Evolutionary conservation across 2,329 filamentous ascomycete species (phyloP).

Genomic region (Penicillium sp.): DNA sequence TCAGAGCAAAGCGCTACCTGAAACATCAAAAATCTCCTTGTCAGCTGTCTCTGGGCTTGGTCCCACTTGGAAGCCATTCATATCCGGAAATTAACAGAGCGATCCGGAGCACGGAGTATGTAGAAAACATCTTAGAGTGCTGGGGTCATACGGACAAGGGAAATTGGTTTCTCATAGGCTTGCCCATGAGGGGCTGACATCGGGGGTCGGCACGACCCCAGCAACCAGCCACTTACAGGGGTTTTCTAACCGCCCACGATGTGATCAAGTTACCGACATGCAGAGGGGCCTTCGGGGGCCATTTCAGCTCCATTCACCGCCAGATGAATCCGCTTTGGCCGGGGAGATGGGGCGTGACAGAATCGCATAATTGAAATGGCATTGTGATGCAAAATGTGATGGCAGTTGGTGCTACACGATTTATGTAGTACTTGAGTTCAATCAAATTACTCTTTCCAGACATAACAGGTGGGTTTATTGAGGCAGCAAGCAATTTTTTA

Average conservation of each 20-base stretch:
- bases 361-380: too few relatives aligned
- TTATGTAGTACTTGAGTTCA: too few relatives aligned
- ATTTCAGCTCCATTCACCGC: background rate
- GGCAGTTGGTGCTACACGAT: too few relatives aligned
- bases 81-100: background rate
- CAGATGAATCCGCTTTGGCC: background rate
- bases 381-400: too few relatives aligned
- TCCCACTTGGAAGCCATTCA: background rate
- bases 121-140: background rate
- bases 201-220: background rate
- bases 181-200: background rate
- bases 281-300: background rate
- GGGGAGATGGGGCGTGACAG: too few relatives aligned
- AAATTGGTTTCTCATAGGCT: background rate
- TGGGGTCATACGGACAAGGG: background rate
- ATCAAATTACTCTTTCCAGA: too few relatives aligned
- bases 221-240: conserved; percentile 2
- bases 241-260: conserved; percentile 2
- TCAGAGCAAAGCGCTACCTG: background rate
- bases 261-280: conserved; percentile 2
- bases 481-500: background rate
- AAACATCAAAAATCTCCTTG: background rate
- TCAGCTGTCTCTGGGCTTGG: background rate
- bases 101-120: too few relatives aligned
- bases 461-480: too few relatives aligned